These are phyloP conservation scores for Metroxylon sagu DNA, from an alignment of 176 grass and related monocot genomes.

Conservation along the genomic window DNA sequence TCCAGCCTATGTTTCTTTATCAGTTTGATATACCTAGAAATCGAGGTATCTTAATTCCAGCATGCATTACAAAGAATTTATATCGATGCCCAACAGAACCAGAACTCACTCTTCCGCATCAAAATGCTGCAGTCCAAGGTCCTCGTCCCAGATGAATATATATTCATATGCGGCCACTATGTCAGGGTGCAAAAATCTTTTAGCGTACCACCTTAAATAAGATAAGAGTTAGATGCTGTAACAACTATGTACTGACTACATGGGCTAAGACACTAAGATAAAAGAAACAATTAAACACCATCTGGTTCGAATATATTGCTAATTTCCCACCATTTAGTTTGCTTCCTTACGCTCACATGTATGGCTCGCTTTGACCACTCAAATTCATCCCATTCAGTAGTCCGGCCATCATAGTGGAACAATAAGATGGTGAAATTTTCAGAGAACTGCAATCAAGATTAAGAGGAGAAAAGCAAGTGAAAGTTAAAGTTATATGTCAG, in stretches of 20 bases:
- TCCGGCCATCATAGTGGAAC: constrained; percentile 49
- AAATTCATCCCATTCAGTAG: constrained; percentile 46
- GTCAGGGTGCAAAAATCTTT: constrained; percentile 92
- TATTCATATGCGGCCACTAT: constrained; percentile 81
- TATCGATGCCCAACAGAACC: background rate
- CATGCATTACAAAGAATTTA: no score
- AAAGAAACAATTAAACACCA: background rate
- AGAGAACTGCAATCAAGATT: constrained; percentile 35
- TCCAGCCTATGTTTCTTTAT: constrained; percentile 95
- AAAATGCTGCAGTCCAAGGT: constrained; percentile 92
- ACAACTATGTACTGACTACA: no score
- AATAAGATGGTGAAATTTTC: constrained; percentile 47
- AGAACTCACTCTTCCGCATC: constrained; percentile 76
- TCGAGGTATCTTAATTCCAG: no score
- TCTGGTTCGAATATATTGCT: background rate
- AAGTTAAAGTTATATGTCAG: no score
- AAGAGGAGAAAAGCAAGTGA: background rate
- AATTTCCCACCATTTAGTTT: constrained; percentile 43
- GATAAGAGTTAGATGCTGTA: background rate
- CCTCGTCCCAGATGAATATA: constrained; percentile 99
- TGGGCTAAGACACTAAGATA: no score
- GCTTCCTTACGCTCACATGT: constrained; percentile 42
- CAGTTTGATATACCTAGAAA: constrained; percentile 80
- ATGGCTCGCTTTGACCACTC: constrained; percentile 50
- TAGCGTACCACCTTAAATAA: constrained; percentile 92